Percentiles rank a stretch among this genome's conserved stretches.
Evolutionary conservation across 2,329 filamentous ascomycete species (phyloP).

Genomic region (Botryotinia globosa): DNA sequence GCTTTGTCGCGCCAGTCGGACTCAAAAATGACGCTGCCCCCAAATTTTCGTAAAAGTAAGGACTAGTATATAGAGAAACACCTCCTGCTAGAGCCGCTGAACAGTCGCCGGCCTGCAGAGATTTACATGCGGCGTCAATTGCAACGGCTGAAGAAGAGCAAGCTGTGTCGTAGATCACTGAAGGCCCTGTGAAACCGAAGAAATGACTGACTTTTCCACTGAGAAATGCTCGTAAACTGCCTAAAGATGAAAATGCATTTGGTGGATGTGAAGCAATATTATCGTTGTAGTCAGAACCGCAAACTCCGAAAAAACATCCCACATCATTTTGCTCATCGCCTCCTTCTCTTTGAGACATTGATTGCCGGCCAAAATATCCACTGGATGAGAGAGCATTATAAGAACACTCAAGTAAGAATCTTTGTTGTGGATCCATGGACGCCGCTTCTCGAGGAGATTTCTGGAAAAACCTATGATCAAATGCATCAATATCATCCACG

Average conservation of each 20-base stretch:
- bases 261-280: conserved; percentile 19
- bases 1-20: neutral
- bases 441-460: conserved; percentile 15
- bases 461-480: conserved; percentile 25
- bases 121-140: conserved; percentile 35
- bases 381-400: conserved; percentile 22
- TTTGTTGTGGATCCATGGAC: conserved; percentile 30
- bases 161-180: conserved; percentile 41
- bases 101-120: conserved; percentile 22
- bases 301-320: conserved; percentile 24
- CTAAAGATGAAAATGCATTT: conserved; percentile 31
- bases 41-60: conserved; percentile 3
- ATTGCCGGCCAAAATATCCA: conserved; percentile 15
- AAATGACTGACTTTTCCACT: conserved; percentile 44
- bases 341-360: neutral
- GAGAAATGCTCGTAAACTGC: conserved; percentile 37
- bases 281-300: conserved; percentile 17
- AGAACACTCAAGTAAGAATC: conserved; percentile 18
- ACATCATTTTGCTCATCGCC: neutral
- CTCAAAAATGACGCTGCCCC: neutral
- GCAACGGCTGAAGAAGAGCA: conserved; percentile 41
- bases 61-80: neutral
- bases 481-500: conserved; percentile 18
- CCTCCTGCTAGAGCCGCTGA: conserved; percentile 8
- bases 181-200: conserved; percentile 41